A percentile compares a stretch with the other conserved stretches of the same genome.
Conservation (phyloP, 768 basidiomycete species). For the Agaricus sinodeliciosus region DNA sequence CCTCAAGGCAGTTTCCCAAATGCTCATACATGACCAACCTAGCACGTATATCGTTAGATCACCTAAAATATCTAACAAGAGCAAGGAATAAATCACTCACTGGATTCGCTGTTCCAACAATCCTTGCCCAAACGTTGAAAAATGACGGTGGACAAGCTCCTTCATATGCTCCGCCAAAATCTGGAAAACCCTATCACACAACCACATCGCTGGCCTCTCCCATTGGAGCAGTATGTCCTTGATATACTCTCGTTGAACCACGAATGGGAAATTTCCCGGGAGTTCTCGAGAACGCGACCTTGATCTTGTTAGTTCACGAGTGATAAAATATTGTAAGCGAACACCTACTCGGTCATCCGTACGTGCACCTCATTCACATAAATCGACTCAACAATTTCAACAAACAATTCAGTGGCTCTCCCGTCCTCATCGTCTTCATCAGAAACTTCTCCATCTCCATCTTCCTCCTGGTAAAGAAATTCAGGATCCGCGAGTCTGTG, state of each 20-base stretch:
- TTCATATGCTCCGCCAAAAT: slow-evolving; percentile 34
- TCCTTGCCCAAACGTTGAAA: slow-evolving; percentile 46
- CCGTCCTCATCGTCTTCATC: background rate
- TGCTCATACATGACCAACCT: slow-evolving; percentile 37
- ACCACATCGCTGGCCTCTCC: slow-evolving; percentile 35
- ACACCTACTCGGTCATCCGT: slow-evolving; percentile 14
- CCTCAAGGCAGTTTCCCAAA: slow-evolving; percentile 34
- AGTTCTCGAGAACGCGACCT: slow-evolving; percentile 70
- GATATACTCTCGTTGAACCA: slow-evolving; percentile 50
- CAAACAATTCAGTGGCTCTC: slow-evolving; percentile 2
- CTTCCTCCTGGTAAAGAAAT: slow-evolving; percentile 17
- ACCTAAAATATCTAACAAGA: background rate
- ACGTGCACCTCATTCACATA: slow-evolving; percentile 21
- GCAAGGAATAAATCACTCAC: slow-evolving; percentile 14
- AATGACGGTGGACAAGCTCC: slow-evolving; percentile 40
- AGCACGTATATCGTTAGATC: background rate
- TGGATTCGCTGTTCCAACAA: slow-evolving; percentile 40
- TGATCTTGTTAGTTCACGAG: slow-evolving; percentile 25
- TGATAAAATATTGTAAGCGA: background rate
- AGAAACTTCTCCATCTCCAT: background rate
- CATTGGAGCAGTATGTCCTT: slow-evolving; percentile 36
- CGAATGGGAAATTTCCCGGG: slow-evolving; percentile 59
- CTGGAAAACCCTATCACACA: slow-evolving; percentile 35
- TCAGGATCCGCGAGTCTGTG: slow-evolving; percentile 11
- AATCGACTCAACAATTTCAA: slow-evolving; percentile 1